Base-by-base conservation (phyloP, 2,329 filamentous ascomycete species). In the Phaeosphaeria sp. region DNA sequence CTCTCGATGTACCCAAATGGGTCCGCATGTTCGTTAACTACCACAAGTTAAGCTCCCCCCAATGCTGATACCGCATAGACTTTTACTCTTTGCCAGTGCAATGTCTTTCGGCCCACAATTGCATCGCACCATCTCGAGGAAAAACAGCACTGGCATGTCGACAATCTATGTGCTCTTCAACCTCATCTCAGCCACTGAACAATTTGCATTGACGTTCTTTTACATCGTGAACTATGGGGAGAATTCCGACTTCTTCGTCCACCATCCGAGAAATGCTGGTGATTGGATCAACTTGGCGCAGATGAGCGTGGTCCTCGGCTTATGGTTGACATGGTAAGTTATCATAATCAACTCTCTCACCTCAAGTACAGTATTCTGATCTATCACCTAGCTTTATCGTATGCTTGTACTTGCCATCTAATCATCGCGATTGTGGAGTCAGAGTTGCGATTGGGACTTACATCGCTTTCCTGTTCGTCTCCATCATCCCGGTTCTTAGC, bases 131-230 rank as follows among this genome's bases (percentile, higher is more conserved):
- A 21, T 55, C 17, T 20, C 47, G 1, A 50, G 23, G 21, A 44
- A 33, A 46, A 30, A 46, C 10, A 46, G 47, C 36, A 23, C 47
- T 25, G 54, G 54, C 33, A 55, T 55, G n/a, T 55, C 54, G 27
- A 46, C 47, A 33, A 36, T 33, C 41, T 55, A 55, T 46, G 17
- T 55, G 6, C 39, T 55, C n/a, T 46, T 55, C 47, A 55, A 55
- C 41, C 47, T 55, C 41, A 55, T 55, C 22, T 50, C 36, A 17
- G 27, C 48, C 17, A 55, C 46, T 4, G 54, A 55, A 46, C 54
- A 55, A 13, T 51, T 55, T 18, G 30, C 54, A 13, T 41, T 55
- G 18, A 42, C 47, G 27, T 51, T 55, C 42, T 55, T 30, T 36
- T 55, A 46, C 21, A 25, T 51, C 23, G 44, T 49, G 30, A 49